phyloP scores from a whole-genome alignment of 106 monocot species.

The Dendrobium huoshanense region DNA sequence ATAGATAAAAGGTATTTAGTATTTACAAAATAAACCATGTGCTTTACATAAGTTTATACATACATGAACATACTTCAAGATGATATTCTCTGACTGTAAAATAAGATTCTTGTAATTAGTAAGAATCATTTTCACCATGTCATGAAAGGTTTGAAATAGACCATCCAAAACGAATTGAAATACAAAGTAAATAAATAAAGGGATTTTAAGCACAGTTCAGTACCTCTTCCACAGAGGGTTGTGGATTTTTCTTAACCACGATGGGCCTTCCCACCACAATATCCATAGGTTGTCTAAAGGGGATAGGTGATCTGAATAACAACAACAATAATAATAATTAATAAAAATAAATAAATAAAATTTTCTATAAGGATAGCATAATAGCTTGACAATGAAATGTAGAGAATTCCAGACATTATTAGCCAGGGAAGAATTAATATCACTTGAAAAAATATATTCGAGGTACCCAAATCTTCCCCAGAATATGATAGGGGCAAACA shows the following conservation, averaged over 20 bases:
- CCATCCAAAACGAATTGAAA: not conserved
- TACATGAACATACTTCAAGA: too few species aligned
- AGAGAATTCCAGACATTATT: not conserved
- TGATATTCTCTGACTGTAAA: too few species aligned
- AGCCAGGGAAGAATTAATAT: not conserved
- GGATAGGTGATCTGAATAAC: slow-evolving; percentile 44
- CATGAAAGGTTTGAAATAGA: not conserved
- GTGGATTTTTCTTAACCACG: slow-evolving; percentile 37
- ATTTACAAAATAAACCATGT: too few species aligned
- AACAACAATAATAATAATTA: not conserved
- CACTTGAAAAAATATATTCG: not conserved
- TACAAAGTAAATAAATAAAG: not conserved
- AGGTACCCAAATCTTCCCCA: slow-evolving; percentile 46
- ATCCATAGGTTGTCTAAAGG: slow-evolving; percentile 56
- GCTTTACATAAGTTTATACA: too few species aligned
- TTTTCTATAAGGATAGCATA: not conserved
- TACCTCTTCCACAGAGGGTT: slow-evolving; percentile 57
- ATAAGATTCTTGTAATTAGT: too few species aligned
- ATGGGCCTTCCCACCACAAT: slow-evolving; percentile 69
- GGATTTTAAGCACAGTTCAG: not conserved
- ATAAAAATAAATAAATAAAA: not conserved
- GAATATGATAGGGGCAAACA: slow-evolving; percentile 40
- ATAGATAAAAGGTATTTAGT: too few species aligned
- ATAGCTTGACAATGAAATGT: not conserved
- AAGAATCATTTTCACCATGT: too few species aligned